Evolutionary conservation across 257 asterid species (phyloP), one percentile per base, ranked within the genome.

Genomic region (Ophiorrhiza pumila): DNA sequence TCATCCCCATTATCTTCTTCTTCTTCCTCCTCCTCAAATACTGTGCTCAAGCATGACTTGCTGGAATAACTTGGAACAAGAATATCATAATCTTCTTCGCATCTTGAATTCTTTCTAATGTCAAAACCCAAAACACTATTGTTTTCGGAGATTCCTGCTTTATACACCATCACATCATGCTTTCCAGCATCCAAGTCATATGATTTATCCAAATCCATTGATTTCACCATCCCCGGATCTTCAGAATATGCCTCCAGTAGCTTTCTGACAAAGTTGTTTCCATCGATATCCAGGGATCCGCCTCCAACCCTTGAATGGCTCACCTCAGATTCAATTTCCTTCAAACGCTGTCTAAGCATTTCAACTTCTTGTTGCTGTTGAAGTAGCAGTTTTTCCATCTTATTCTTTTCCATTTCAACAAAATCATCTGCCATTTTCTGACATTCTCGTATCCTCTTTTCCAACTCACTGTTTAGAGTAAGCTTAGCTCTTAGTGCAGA

Each of bases 201-300:
- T 0, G 99, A 95, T 58, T 74, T 81, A 56, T 77, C 90, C 86
- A 95, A 79, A 82, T 95, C 99, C 99, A 94, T 95, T 46, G 99
- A 95, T 87, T 89, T 87, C 18, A 90, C 99, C 99, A 95, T 95
- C 39, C 89, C 96, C 0, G 92, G 71, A 50, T 89, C 97, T 1
- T 90, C 97, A 20, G 74, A 55, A 76, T 81, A 88, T 6, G 68
- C 81, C 23, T 89, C 91, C 90, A 89, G 5, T 65, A 95, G 83
- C 63, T 80, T 87, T 47, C 79, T 88, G 81, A 85, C 86, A 41
- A 95, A 90, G 62, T 79, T 71, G 47, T 83, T 86, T 39, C 92
- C 96, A 63, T 80, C 98, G 27, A 72, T 42, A 5, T 89, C 96
- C 29, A n/a, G 68, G 12, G 90, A 78, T 50, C 72, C 77, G 31